Conservation (phyloP, 192 early-diverging fungal species). For the Mortierella antarctica region DNA sequence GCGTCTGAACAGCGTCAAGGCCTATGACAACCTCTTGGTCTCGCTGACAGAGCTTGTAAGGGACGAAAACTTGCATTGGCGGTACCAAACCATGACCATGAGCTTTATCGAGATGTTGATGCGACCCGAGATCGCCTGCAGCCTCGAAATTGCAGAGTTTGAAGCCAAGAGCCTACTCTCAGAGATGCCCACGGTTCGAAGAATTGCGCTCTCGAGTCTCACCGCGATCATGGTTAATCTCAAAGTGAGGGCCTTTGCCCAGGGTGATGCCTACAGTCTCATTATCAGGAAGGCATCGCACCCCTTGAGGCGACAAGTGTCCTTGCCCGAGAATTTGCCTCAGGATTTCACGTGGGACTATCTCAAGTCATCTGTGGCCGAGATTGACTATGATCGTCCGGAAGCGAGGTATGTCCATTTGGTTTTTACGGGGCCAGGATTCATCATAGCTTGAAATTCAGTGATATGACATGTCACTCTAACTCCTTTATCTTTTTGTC, state of each 20-base stretch:
- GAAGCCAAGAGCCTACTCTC: constrained; percentile 71
- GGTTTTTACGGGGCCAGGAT: not conserved
- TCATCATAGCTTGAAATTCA: not conserved
- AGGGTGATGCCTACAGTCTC: constrained; percentile 59
- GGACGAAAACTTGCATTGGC: constrained; percentile 79
- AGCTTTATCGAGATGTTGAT: constrained; percentile 83
- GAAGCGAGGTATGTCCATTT: constrained; percentile 36
- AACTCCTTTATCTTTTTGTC: not conserved
- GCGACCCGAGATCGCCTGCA: constrained; percentile 67
- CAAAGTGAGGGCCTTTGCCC: constrained; percentile 72
- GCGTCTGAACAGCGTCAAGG: constrained; percentile 47
- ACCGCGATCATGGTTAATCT: constrained; percentile 72
- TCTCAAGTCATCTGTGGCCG: constrained; percentile 35
- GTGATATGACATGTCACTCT: not conserved
- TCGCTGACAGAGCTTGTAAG: constrained; percentile 71
- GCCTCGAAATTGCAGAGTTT: constrained; percentile 66
- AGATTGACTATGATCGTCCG: constrained; percentile 39
- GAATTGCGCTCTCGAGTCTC: constrained; percentile 70
- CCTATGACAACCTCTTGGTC: constrained; percentile 51
- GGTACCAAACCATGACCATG: constrained; percentile 82
- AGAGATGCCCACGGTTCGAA: constrained; percentile 79
- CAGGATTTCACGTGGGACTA: constrained; percentile 50
- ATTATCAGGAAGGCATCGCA: constrained; percentile 52
- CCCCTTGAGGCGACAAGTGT: constrained; percentile 55
- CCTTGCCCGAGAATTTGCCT: constrained; percentile 48